Evolutionary conservation across 495 filamentous ascomycete species (phyloP).

Genomic region (Tuber umbilicatum): DNA sequence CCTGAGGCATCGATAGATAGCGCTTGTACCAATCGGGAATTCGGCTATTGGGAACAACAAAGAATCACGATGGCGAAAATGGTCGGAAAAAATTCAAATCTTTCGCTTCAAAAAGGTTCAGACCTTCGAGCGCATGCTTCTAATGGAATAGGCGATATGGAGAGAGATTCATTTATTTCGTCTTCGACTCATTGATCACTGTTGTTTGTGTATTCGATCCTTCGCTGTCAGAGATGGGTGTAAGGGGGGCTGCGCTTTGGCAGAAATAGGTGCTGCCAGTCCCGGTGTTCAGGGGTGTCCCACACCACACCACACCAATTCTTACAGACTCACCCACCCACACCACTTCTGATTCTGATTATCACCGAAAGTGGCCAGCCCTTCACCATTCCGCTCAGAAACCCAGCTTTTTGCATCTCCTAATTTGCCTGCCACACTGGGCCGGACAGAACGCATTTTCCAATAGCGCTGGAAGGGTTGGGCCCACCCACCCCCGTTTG

Average conservation of each 20-base stretch:
- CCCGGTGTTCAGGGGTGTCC: neutral
- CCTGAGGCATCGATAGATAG: neutral
- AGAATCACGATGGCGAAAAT: neutral
- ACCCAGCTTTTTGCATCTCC: no score
- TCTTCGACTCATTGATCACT: neutral
- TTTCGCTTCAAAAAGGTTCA: neutral
- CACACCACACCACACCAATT: conserved; percentile 1
- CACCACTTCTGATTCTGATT: neutral
- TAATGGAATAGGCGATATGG: neutral
- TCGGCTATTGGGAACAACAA: neutral
- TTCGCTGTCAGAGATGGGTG: neutral
- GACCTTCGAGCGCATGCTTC: neutral
- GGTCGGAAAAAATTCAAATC: conserved; percentile 4
- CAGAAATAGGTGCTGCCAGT: neutral
- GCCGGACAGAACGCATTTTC: neutral
- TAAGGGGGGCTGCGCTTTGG: neutral
- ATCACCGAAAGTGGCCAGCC: neutral
- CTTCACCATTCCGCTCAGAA: neutral
- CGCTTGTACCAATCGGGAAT: neutral
- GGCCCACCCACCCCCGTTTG: neutral
- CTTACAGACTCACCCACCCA: neutral
- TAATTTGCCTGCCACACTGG: neutral
- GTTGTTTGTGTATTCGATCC: neutral
- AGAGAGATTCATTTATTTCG: neutral
- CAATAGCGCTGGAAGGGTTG: neutral